These are phyloP conservation scores for Fusarium floridanum DNA, from an alignment of 2,329 filamentous ascomycete species.

Conservation along the genomic window DNA sequence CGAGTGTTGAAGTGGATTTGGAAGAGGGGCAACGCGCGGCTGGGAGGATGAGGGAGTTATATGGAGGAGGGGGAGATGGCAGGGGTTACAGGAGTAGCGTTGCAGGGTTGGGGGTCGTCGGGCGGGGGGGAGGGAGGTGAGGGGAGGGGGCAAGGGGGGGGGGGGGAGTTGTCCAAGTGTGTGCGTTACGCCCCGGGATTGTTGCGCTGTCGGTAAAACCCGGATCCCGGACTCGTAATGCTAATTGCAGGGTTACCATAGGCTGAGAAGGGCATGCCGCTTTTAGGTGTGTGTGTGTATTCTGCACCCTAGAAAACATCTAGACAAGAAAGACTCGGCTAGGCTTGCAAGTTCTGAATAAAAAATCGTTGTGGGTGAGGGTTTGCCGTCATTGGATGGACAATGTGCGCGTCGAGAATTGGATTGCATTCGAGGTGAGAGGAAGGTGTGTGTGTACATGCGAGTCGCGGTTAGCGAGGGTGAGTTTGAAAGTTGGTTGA, in stretches of 20 bases:
- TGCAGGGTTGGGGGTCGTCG: no score
- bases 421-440: not conserved
- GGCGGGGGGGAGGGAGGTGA: no score
- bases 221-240: constrained; percentile 38
- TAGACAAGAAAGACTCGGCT: constrained; percentile 23
- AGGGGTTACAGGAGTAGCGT: no score
- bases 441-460: constrained; percentile 14
- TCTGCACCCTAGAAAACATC: no score
- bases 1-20: no score
- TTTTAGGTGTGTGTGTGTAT: constrained; percentile 20
- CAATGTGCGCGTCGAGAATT: constrained; percentile 12
- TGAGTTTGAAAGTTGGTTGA: constrained; percentile 6
- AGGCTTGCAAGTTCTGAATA: constrained; percentile 25
- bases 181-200: not conserved
- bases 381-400: constrained; percentile 27
- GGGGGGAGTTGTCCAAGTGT: no score
- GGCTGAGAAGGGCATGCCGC: constrained; percentile 36
- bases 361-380: constrained; percentile 11
- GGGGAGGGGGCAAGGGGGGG: no score
- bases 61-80: no score
- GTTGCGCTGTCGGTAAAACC: constrained; percentile 41
- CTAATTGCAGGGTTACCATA: constrained; percentile 55
- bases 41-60: no score
- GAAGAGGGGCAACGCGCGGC: no score
- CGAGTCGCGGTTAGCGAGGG: constrained; percentile 14